These are phyloP conservation scores for Alloascoidea africana DNA, from an alignment of 805 yeast genomes.

Conservation along the genomic window DNA sequence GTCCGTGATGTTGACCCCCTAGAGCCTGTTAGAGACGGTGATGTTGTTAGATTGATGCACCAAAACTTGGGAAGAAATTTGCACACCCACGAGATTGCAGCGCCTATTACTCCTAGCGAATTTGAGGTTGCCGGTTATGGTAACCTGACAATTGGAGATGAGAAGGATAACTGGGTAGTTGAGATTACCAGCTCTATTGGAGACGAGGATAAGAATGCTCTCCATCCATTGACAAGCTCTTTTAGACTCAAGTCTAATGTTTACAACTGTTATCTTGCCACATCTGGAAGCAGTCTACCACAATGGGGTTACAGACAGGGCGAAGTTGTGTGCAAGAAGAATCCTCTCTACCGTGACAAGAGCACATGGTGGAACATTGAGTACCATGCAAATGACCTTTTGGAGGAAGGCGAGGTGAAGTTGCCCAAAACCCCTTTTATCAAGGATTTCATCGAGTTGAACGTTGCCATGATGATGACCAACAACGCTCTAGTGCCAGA, in stretches of 20 bases:
- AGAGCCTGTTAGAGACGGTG: constrained; percentile 35
- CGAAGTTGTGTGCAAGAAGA: constrained; percentile 55
- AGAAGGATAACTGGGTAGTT: constrained; percentile 63
- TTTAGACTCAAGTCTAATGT: constrained; percentile 51
- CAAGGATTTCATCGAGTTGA: constrained; percentile 61
- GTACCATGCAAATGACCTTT: constrained; percentile 40
- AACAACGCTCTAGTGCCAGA: constrained; percentile 76
- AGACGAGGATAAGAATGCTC: constrained; percentile 29
- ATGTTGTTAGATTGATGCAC: constrained; percentile 47
- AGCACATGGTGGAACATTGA: constrained; percentile 86
- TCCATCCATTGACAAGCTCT: constrained; percentile 64
- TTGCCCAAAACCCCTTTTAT: constrained; percentile 64
- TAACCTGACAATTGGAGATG: constrained; percentile 40
- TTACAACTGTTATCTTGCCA: constrained; percentile 65
- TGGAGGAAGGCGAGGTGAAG: constrained; percentile 43
- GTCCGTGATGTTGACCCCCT: constrained; percentile 15
- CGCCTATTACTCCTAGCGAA: constrained; percentile 40
- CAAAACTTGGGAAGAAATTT: constrained; percentile 46
- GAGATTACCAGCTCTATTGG: constrained; percentile 50
- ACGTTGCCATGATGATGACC: constrained; percentile 80
- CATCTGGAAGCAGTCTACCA: constrained; percentile 54
- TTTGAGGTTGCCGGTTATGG: constrained; percentile 71
- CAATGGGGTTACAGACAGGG: constrained; percentile 80
- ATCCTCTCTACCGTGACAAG: constrained; percentile 41
- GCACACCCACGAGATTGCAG: constrained; percentile 55